phyloP scores from a whole-genome alignment of 2,329 filamentous ascomycete species.

The Cryoendolithus antarcticus region DNA sequence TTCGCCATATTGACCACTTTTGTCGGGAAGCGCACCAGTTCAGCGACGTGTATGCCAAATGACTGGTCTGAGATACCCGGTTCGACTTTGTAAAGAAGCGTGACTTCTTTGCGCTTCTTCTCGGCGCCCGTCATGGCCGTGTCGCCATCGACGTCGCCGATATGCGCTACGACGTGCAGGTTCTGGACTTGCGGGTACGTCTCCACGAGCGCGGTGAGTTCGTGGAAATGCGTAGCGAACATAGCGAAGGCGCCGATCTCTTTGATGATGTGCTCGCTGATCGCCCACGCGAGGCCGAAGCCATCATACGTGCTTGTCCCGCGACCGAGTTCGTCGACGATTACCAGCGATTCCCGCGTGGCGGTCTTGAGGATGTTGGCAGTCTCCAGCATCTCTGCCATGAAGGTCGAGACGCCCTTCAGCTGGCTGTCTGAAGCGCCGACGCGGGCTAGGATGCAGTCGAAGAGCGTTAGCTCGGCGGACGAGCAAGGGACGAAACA shows the following conservation, averaged over 20 bases:
- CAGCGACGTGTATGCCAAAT: slow-evolving; percentile 96
- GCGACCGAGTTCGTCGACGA: slow-evolving; percentile 93
- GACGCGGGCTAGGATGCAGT: slow-evolving; percentile 90
- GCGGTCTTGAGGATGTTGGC: slow-evolving; percentile 97
- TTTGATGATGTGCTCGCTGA: slow-evolving; percentile 91
- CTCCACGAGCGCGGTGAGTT: slow-evolving; percentile 81
- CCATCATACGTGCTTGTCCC: slow-evolving; percentile 97
- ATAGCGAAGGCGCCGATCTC: slow-evolving; percentile 90
- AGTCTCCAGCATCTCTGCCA: slow-evolving; percentile 99
- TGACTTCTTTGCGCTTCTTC: slow-evolving; percentile 67
- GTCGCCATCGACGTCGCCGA: slow-evolving; percentile 41
- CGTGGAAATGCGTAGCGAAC: slow-evolving; percentile 98
- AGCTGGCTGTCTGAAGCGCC: slow-evolving; percentile 93
- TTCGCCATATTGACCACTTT: slow-evolving; percentile 99
- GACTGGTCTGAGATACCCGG: slow-evolving; percentile 93
- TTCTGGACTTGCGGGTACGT: slow-evolving; percentile 82
- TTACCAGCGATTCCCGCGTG: slow-evolving; percentile 88
- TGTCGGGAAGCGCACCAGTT: slow-evolving; percentile 87
- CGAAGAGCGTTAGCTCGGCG: slow-evolving; percentile 89
- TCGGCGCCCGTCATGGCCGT: slow-evolving; percentile 25
- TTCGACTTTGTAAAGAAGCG: slow-evolving; percentile 90
- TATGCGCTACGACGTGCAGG: slow-evolving; percentile 91
- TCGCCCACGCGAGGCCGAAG: slow-evolving; percentile 97
- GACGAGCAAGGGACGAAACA: slow-evolving; percentile 89
- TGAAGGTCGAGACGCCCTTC: slow-evolving; percentile 96